Evolutionary conservation across 495 filamentous ascomycete species (phyloP), one percentile per base, ranked within the genome.

Genomic region (Daldinia decipiens): DNA sequence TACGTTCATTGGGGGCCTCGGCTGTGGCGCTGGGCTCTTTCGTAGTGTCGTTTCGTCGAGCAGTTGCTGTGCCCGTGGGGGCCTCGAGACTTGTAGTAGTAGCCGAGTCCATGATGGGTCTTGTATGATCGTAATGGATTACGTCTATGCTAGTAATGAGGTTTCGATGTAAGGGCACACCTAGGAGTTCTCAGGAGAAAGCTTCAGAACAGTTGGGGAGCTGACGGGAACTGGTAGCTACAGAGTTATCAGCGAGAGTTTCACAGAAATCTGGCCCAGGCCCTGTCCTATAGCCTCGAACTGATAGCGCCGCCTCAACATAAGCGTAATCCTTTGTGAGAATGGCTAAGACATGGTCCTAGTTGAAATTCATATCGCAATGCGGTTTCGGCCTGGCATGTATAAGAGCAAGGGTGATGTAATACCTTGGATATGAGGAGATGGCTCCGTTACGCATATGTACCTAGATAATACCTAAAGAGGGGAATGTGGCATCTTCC

Each of bases 71-170:
- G 4, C 67, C 47, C 11, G 63, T n/a, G 34, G 66, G 45, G 2
- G 64, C 27, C 38, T 75, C 75, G 9, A 77, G 56, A 68, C 75
- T 71, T 9, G 75, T 75, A 27, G 67, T 71, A 50, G 70, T 73
- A 32, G 72, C 64, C 67, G 70, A 75, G 24, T 77, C 74, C 74
- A 77, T 77, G 26, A 39, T 58, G 45, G 32, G 50, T 36, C 32
- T 55, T 34, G 31, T 59, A 54, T 15, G 50, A 26, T 38, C 53
- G 53, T 36, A 45, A 26, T 31, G 15, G 52, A 26, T 59, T 50
- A 59, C 39, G 13, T 67, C 45, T 47, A 45, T 31, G 1, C 27
- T 50, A 26, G 17, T 27, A 57, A 65, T 39, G 29, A 12, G 19
- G 11, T 54, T 27, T 17, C 36, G 36, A 26, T n/a, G 54, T 19